These are phyloP conservation scores for Larix kaempferi DNA, from an alignment of 75 land plant species.

Conservation along the genomic window DNA sequence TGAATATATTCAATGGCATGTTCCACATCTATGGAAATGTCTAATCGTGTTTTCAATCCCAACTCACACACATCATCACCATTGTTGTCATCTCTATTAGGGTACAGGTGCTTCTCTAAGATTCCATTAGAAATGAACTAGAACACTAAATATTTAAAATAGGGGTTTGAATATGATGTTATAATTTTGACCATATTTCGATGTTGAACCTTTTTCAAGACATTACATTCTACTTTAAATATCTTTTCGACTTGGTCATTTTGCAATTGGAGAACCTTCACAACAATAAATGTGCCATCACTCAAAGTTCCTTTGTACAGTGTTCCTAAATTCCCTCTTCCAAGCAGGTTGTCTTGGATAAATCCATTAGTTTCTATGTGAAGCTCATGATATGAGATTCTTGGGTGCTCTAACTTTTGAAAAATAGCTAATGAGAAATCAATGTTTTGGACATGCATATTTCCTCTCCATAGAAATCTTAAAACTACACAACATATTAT, in stretches of 20 bases:
- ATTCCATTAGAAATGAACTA: too few relatives aligned
- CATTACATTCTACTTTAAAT: background rate
- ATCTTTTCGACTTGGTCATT: background rate
- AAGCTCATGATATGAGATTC: background rate
- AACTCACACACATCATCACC: too few relatives aligned
- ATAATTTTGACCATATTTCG: too few relatives aligned
- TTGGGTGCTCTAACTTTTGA: background rate
- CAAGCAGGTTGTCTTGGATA: background rate
- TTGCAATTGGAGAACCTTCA: constrained; percentile 1
- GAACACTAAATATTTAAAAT: too few relatives aligned
- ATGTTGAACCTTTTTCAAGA: background rate
- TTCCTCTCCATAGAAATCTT: background rate
- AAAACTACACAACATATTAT: background rate
- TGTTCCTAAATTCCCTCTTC: background rate
- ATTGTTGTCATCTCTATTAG: too few relatives aligned
- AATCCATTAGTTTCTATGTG: background rate
- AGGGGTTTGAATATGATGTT: too few relatives aligned
- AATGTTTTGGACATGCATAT: background rate
- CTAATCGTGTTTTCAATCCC: too few relatives aligned
- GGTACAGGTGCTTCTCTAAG: background rate
- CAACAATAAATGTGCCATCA: background rate
- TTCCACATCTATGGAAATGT: too few relatives aligned
- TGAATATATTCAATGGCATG: too few relatives aligned
- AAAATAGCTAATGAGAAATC: background rate
- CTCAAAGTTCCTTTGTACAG: background rate